Percentiles rank a stretch among this genome's conserved stretches.
Evolutionary conservation across 192 early-diverging fungal species (phyloP).

Genomic region (Podochytrium sp.): DNA sequence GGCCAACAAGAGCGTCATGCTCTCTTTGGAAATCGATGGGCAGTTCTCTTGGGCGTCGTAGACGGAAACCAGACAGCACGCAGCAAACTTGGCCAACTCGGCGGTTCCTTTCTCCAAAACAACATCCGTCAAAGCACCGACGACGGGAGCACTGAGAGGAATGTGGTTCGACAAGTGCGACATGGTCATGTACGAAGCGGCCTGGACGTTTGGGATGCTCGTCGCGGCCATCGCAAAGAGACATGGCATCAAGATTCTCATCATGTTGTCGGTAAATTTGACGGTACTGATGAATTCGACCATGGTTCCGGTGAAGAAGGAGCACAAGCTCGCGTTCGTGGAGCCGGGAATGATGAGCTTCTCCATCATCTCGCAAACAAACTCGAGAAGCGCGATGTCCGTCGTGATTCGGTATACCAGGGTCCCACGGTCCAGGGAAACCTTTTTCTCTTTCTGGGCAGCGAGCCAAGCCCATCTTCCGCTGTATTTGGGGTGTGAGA

Average conservation of each 20-base stretch:
- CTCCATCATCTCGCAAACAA: conserved; percentile 68
- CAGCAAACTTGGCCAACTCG: conserved; percentile 26
- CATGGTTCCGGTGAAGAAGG: conserved; percentile 71
- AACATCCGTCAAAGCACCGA: conserved; percentile 47
- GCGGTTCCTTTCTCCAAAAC: conserved; percentile 40
- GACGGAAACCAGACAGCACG: conserved; percentile 30
- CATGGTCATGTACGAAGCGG: conserved; percentile 67
- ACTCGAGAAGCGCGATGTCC: conserved; percentile 74
- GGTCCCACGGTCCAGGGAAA: conserved; percentile 70
- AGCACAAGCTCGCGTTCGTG: conserved; percentile 59
- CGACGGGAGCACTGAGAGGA: conserved; percentile 48
- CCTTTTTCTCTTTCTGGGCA: conserved; percentile 54
- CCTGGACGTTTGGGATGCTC: conserved; percentile 51
- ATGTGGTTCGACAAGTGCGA: conserved; percentile 62
- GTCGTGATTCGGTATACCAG: conserved; percentile 71
- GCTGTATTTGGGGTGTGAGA: not conserved
- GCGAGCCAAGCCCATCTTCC: conserved; percentile 60
- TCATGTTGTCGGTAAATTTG: conserved; percentile 55
- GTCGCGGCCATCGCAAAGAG: conserved; percentile 52
- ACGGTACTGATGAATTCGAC: conserved; percentile 58
- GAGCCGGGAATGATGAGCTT: conserved; percentile 18
- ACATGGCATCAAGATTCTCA: conserved; percentile 64
- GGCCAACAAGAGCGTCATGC: not conserved
- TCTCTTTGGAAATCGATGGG: not conserved
- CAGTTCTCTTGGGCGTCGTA: conserved; percentile 18